phyloP scores from a whole-genome alignment of 1,284 basidiomycete genomes.

The Stygiomarasmius scandens region DNA sequence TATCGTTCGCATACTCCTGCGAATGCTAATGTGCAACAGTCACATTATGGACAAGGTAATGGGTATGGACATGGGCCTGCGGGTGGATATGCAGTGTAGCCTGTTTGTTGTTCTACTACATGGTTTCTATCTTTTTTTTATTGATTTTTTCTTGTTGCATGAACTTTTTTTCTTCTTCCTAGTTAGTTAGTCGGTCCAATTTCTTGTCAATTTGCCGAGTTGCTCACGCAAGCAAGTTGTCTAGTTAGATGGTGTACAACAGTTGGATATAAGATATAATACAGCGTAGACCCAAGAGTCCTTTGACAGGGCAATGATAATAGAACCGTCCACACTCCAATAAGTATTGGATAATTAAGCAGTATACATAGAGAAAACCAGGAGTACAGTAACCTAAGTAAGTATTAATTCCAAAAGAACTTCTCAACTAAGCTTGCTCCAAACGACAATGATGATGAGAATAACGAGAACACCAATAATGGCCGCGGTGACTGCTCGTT shows the following conservation, averaged over 20 bases:
- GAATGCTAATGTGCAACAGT: too few relatives aligned
- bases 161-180: constrained; percentile 18
- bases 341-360: constrained; percentile 5
- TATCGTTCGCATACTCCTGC: background rate
- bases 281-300: constrained; percentile 9
- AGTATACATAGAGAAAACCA: constrained; percentile 16
- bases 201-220: constrained; percentile 11
- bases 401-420: constrained; percentile 20
- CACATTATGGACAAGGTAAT: constrained; percentile 1
- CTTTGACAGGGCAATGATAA: background rate
- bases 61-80: constrained; percentile 5
- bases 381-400: constrained; percentile 19
- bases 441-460: constrained; percentile 71
- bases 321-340: background rate
- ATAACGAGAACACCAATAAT: constrained; percentile 73
- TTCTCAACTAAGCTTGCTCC: constrained; percentile 63
- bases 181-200: too few relatives aligned
- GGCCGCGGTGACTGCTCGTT: constrained; percentile 69
- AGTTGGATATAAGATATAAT: constrained; percentile 16
- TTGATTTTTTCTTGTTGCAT: constrained; percentile 6
- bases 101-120: too few relatives aligned
- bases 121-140: constrained; percentile 1
- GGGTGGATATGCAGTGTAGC: constrained; percentile 20
- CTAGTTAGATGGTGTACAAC: constrained; percentile 25
- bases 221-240: background rate